Percentiles rank a stretch among this genome's conserved stretches.
phyloP scores from a whole-genome alignment of 2,329 filamentous ascomycete genomes.

The Talaromyces verruculosus region DNA sequence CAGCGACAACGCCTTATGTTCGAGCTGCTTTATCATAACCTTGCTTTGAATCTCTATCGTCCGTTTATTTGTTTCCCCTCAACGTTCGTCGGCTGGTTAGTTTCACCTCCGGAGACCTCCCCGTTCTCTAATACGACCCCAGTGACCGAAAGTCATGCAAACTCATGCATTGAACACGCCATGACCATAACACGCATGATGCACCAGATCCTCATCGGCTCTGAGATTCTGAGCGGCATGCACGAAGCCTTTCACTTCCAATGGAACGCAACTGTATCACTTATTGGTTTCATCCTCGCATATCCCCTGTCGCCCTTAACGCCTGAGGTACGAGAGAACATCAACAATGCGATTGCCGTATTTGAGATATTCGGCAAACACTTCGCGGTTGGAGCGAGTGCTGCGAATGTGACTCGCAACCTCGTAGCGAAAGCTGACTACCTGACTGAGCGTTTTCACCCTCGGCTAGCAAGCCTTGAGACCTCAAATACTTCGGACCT shows the following conservation, averaged over 20 bases:
- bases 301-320: conserved; percentile 36
- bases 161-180: conserved; percentile 36
- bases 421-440: conserved; percentile 33
- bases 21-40: conserved; percentile 45
- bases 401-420: conserved; percentile 35
- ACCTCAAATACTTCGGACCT: neutral
- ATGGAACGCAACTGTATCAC: conserved; percentile 44
- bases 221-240: conserved; percentile 40
- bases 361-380: conserved; percentile 40
- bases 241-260: conserved; percentile 47
- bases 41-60: conserved; percentile 41
- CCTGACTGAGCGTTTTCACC: conserved; percentile 23
- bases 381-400: conserved; percentile 37
- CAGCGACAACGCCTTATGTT: conserved; percentile 46
- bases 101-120: neutral
- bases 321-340: conserved; percentile 32
- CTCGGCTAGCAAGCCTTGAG: neutral
- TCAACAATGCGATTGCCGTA: conserved; percentile 37
- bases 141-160: conserved; percentile 31
- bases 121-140: conserved; percentile 17
- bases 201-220: conserved; percentile 36
- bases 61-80: conserved; percentile 42
- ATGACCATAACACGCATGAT: conserved; percentile 42
- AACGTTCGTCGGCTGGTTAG: neutral
- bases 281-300: conserved; percentile 45